These are phyloP conservation scores for Halteria grandinella DNA, from an alignment of 73 alveolate species.

Conservation along the genomic window DNA sequence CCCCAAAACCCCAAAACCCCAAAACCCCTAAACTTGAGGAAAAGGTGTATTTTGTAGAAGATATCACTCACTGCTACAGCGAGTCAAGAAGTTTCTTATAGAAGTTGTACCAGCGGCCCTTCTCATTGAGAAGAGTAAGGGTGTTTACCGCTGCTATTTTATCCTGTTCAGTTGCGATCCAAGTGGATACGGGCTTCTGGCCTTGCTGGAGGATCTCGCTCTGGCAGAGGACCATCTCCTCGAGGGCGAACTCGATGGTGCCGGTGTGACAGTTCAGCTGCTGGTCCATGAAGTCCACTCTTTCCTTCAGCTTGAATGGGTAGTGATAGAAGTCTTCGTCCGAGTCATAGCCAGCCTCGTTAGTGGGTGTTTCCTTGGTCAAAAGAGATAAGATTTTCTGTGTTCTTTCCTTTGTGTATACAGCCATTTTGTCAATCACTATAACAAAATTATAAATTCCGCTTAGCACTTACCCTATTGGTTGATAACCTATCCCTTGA, in stretches of 20 bases:
- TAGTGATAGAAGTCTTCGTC: constrained; percentile 52
- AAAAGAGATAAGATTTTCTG: background rate
- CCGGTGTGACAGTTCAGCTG: constrained; percentile 26
- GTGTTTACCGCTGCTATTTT: constrained; percentile 36
- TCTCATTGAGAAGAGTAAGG: constrained; percentile 5
- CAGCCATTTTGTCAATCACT: constrained; percentile 26
- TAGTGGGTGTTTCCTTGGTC: background rate
- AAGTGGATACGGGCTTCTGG: background rate
- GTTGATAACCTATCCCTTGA: too few relatives aligned
- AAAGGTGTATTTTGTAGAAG: too few relatives aligned
- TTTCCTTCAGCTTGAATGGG: constrained; percentile 29
- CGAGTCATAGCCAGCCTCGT: constrained; percentile 40
- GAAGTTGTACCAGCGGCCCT: constrained; percentile 5
- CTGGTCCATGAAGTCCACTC: constrained; percentile 49
- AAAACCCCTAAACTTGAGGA: background rate
- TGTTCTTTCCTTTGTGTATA: constrained; percentile 41
- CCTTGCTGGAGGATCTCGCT: constrained; percentile 3
- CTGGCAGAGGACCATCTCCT: constrained; percentile 45
- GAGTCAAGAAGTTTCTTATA: constrained; percentile 5
- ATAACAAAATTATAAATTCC: background rate
- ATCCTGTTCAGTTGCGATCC: constrained; percentile 58
- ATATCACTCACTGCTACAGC: background rate
- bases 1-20: constrained; percentile 9
- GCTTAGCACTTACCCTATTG: background rate
- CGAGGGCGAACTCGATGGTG: constrained; percentile 4